A percentile compares a stretch with the other conserved stretches of the same genome.
Evolutionary conservation across 2,329 filamentous ascomycete species (phyloP).

Genomic region (Cladosporium sp.): DNA sequence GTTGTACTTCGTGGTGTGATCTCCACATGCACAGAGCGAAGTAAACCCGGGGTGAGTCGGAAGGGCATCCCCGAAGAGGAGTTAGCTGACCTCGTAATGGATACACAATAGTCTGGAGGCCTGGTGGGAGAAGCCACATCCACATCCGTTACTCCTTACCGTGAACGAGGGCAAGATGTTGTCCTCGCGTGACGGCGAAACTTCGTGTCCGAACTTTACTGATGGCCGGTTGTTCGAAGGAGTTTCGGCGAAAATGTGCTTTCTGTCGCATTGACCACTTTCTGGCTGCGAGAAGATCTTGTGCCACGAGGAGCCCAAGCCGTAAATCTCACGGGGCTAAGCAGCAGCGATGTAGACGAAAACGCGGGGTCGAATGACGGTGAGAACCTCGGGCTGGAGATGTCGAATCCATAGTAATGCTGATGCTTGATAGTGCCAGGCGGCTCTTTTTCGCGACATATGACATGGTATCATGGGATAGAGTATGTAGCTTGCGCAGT

Average conservation of each 20-base stretch:
- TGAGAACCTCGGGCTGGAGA: neutral
- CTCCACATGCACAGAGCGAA: neutral
- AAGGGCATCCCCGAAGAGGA: neutral
- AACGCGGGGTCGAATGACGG: neutral
- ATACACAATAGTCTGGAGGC: neutral
- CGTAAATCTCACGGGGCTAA: constrained; percentile 2
- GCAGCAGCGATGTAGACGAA: neutral
- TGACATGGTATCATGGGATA: too few relatives aligned
- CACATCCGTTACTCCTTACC: neutral
- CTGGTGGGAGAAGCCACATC: neutral
- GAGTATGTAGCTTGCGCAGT: too few relatives aligned
- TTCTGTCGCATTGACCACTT: neutral
- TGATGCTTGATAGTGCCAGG: neutral
- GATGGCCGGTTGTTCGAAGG: neutral
- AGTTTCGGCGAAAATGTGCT: neutral
- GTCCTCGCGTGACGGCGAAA: neutral
- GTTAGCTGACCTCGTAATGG: too few relatives aligned
- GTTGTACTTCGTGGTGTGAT: neutral
- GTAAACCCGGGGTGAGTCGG: neutral
- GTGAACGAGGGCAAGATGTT: neutral
- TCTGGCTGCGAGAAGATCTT: neutral
- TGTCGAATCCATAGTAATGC: neutral
- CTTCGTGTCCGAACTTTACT: neutral
- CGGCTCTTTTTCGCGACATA: neutral
- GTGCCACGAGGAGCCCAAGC: constrained; percentile 3